Conservation (phyloP, 176 grass and related monocot species). For the Typha latifolia region DNA sequence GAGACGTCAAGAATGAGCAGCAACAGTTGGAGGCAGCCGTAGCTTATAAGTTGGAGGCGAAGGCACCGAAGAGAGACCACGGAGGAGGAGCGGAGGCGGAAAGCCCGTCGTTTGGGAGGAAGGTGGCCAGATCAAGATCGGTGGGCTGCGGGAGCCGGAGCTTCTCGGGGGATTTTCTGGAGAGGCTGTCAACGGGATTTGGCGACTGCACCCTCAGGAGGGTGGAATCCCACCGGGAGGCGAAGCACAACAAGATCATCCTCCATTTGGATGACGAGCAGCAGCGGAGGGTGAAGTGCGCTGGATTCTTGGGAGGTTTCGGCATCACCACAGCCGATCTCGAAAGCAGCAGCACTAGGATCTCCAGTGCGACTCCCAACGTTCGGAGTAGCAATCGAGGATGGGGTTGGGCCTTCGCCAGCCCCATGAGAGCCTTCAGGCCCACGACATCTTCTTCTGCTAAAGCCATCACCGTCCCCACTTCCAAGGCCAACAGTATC, state of each 20-base stretch:
- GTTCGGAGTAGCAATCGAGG: constrained; percentile 31
- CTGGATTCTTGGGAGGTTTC: constrained; percentile 68
- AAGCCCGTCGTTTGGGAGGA: constrained; percentile 70
- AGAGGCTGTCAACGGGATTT: constrained; percentile 85
- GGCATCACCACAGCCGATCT: constrained; percentile 23
- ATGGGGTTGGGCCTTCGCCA: constrained; percentile 87
- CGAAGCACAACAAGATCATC: constrained; percentile 41
- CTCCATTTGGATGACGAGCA: constrained; percentile 27
- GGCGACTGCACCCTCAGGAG: constrained; percentile 88
- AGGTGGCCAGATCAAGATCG: constrained; percentile 83
- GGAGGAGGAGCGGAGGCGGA: constrained; percentile 34
- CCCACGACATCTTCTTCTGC: constrained; percentile 39
- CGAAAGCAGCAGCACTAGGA: constrained; percentile 10
- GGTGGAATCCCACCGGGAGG: constrained; percentile 84
- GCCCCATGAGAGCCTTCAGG: constrained; percentile 78
- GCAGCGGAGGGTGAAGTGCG: constrained; percentile 59
- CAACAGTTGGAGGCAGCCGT: background rate
- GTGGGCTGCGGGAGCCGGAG: constrained; percentile 88
- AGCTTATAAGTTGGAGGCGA: background rate
- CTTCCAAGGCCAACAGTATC: constrained; percentile 22
- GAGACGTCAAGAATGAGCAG: background rate
- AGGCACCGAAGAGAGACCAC: background rate
- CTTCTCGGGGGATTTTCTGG: constrained; percentile 88
- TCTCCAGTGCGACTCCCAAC: background rate
- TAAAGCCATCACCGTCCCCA: constrained; percentile 47